A percentile compares a stretch with the other conserved stretches of the same genome.
Evolutionary conservation across 345 rosid genomes (phyloP).

Genomic region (Crucihimalaya himalaica): DNA sequence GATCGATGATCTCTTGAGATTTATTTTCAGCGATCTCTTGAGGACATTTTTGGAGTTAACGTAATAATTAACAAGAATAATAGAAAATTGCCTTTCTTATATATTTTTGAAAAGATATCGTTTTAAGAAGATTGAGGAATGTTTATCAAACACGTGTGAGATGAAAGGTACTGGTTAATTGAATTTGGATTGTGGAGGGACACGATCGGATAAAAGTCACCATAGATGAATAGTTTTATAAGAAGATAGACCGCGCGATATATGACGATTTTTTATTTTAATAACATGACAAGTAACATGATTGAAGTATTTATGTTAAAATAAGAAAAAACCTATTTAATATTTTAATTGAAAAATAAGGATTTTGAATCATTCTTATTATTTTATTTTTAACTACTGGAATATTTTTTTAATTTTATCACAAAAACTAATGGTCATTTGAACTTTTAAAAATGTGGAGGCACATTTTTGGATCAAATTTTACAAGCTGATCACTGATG

Average conservation of each 20-base stretch:
- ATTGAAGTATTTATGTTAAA: too few relatives aligned
- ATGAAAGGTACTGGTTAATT: slow-evolving; percentile 34
- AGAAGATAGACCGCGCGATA: not conserved
- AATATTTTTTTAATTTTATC: too few relatives aligned
- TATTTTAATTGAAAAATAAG: too few relatives aligned
- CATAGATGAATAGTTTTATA: slow-evolving; percentile 1
- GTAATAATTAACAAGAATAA: not conserved
- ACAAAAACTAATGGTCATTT: not conserved
- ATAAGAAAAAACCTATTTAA: too few relatives aligned
- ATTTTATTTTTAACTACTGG: too few relatives aligned
- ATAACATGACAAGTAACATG: too few relatives aligned
- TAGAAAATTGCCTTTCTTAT: not conserved
- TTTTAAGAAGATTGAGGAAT: not conserved
- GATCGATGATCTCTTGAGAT: not conserved
- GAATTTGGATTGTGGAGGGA: slow-evolving; percentile 18
- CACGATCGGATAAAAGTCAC: slow-evolving; percentile 2
- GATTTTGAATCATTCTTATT: not conserved
- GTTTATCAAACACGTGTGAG: slow-evolving; percentile 31
- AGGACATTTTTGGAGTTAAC: not conserved
- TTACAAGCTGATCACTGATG: not conserved
- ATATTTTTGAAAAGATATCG: not conserved
- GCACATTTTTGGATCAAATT: not conserved
- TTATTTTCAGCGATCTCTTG: not conserved
- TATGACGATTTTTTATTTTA: too few relatives aligned
- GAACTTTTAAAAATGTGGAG: not conserved